A percentile compares a stretch with the other conserved stretches of the same genome.
Evolutionary conservation across 371 early-diverging fungal species (phyloP).

Genomic region (Umbelopsis sp.): DNA sequence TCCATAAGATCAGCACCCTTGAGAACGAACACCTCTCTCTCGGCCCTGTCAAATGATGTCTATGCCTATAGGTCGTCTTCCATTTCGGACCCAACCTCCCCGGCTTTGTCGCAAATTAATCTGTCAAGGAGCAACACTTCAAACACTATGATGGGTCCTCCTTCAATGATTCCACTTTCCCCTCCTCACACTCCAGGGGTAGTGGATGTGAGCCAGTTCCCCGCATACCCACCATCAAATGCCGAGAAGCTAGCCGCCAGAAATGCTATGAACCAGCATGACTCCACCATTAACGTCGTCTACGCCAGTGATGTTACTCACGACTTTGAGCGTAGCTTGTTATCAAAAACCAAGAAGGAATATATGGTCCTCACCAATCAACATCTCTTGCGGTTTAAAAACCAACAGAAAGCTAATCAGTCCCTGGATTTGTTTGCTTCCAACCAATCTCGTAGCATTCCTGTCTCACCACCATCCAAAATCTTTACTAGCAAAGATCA

Average conservation of each 20-base stretch:
- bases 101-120: neutral
- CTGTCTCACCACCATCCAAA: conserved; percentile 18
- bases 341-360: conserved; percentile 27
- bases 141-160: neutral
- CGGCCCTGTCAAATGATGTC: neutral
- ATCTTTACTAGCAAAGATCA: conserved; percentile 22
- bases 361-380: conserved; percentile 41
- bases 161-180: neutral
- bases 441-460: neutral
- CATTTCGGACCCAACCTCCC: neutral
- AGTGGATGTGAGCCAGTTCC: neutral
- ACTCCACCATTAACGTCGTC: conserved; percentile 25
- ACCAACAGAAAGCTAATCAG: conserved; percentile 32
- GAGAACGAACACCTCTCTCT: neutral
- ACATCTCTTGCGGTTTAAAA: conserved; percentile 38
- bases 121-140: neutral
- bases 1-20: neutral
- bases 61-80: neutral
- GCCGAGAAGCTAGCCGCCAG: neutral
- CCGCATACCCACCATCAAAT: conserved; percentile 12
- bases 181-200: neutral
- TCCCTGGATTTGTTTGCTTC: conserved; percentile 29
- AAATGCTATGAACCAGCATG: neutral
- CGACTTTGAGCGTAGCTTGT: conserved; percentile 25
- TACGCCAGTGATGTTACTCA: conserved; percentile 38